phyloP scores from a whole-genome alignment of 371 early-diverging fungal genomes.

The Apophysomyces elegans region DNA sequence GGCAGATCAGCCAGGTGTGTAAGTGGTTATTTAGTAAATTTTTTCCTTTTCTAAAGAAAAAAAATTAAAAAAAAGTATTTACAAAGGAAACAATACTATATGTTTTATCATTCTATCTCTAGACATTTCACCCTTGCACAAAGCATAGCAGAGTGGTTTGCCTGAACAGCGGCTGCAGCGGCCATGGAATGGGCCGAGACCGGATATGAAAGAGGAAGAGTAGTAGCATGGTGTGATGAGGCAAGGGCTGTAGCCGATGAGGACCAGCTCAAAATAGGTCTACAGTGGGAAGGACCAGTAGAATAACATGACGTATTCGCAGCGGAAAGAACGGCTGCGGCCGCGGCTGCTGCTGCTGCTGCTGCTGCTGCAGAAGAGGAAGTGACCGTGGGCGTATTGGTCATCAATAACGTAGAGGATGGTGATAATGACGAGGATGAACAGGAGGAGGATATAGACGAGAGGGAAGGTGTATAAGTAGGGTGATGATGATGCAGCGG shows the following conservation, averaged over 20 bases:
- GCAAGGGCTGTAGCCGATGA: slow-evolving; percentile 32
- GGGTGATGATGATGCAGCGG: background rate
- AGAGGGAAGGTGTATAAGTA: slow-evolving; percentile 14
- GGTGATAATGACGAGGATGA: slow-evolving; percentile 8
- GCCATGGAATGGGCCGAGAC: slow-evolving; percentile 17
- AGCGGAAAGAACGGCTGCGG: slow-evolving; percentile 2
- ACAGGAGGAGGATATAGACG: background rate
- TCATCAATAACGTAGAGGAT: background rate
- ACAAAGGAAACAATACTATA: background rate
- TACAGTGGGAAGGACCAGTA: slow-evolving; percentile 18
- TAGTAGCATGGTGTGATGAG: slow-evolving; percentile 18
- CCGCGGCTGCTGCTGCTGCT: background rate
- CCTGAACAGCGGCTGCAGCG: slow-evolving; percentile 21
- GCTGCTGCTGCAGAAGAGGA: background rate
- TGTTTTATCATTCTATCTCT: slow-evolving; percentile 27
- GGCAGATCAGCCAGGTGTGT: slow-evolving; percentile 10
- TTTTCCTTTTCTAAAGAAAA: background rate
- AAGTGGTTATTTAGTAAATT: slow-evolving; percentile 1
- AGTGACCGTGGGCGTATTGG: background rate
- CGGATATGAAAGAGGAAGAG: slow-evolving; percentile 8
- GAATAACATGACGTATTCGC: background rate
- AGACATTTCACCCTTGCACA: slow-evolving; percentile 30
- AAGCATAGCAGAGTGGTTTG: slow-evolving; percentile 23
- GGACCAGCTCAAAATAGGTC: slow-evolving; percentile 52
- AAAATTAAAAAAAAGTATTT: background rate